Base-by-base conservation (phyloP, 2,329 filamentous ascomycete species). In the Penicillium verrucosum region DNA sequence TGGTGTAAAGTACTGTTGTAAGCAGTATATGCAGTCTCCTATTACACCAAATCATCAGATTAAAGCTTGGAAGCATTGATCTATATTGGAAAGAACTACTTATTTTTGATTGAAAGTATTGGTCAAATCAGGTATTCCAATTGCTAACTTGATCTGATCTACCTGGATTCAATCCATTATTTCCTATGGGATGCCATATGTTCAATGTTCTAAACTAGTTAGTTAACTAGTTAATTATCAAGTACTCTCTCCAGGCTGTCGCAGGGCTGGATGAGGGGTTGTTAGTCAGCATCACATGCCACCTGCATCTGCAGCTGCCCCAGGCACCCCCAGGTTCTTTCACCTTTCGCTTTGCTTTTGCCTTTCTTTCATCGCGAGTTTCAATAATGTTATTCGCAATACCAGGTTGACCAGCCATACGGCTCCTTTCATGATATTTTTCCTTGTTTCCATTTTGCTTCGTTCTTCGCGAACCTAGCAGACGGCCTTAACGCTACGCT, bases 281-380 rank as follows among this genome's bases (percentile, higher is more conserved):
- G 37, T 55, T 51, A 55, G 37, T 55, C 50, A 55, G 52, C 38
- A 51, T 55, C 52, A 55, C 52, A 55, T 55, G 52, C 46, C 46
- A 21, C 18, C n/a, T 32, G 30, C 12, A 21, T 38, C n/a, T 32
- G 30, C 12, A 27, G 14, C 27, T 44, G 42, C n/a, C 18, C 29
- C 12, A 45, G 25, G 42, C 25, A 8, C 23, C 21, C 1, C 16
- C 12, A 23, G 30, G 18, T 27, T 27, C 38, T 44, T 42, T 51
- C 38, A 34, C 37, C 42, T 52, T 36, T 37, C 16, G 14, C 29
- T 51, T 43, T 12, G 16, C 23, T 38, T 30, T 43, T n/a, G 5
- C 30, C 14, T 8, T 8, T 29, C 6, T 41, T 27, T 48, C n/a
- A 32, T 50, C 50, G 34, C 21, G 7, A 36, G 21, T 36, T 25